These are phyloP conservation scores for Capronia americana DNA, from an alignment of 2,329 filamentous ascomycete species.

Conservation along the genomic window DNA sequence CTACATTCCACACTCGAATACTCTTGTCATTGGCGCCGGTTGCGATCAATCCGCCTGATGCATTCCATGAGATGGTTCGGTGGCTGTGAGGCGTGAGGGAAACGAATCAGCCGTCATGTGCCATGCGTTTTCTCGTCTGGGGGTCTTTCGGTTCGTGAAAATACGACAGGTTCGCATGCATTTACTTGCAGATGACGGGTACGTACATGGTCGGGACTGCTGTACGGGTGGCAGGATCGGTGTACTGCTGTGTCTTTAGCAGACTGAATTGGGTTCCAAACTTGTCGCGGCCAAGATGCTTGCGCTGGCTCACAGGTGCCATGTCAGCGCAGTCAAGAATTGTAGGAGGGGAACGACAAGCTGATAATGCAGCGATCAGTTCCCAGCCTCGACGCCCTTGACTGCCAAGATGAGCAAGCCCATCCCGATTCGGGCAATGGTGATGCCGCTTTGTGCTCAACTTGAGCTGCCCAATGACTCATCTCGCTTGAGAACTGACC, in stretches of 20 bases:
- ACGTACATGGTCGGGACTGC: constrained; percentile 64
- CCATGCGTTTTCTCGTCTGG: constrained; percentile 16
- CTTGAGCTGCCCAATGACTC: too few relatives aligned
- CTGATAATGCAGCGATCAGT: neutral
- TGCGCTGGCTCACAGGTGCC: constrained; percentile 43
- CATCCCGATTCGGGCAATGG: too few relatives aligned
- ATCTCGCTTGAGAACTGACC: too few relatives aligned
- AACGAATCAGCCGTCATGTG: constrained; percentile 29
- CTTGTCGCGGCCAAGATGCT: constrained; percentile 65
- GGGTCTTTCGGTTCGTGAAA: constrained; percentile 1
- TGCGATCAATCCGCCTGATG: constrained; percentile 80
- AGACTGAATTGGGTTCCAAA: constrained; percentile 71
- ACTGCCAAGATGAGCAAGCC: neutral
- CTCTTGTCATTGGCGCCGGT: constrained; percentile 87
- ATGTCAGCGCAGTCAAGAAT: constrained; percentile 18
- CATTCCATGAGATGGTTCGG: constrained; percentile 87
- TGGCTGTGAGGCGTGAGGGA: constrained; percentile 57
- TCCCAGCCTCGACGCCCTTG: neutral
- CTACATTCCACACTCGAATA: constrained; percentile 87
- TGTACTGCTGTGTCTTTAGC: constrained; percentile 74
- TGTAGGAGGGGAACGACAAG: neutral
- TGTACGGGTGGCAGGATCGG: constrained; percentile 64
- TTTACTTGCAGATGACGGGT: constrained; percentile 17
- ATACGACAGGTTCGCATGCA: constrained; percentile 1
- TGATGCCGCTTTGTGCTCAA: too few relatives aligned